A percentile compares a stretch with the other conserved stretches of the same genome.
phyloP scores from a whole-genome alignment of 78 protist genomes.

The Reticulomyxa filosa region DNA sequence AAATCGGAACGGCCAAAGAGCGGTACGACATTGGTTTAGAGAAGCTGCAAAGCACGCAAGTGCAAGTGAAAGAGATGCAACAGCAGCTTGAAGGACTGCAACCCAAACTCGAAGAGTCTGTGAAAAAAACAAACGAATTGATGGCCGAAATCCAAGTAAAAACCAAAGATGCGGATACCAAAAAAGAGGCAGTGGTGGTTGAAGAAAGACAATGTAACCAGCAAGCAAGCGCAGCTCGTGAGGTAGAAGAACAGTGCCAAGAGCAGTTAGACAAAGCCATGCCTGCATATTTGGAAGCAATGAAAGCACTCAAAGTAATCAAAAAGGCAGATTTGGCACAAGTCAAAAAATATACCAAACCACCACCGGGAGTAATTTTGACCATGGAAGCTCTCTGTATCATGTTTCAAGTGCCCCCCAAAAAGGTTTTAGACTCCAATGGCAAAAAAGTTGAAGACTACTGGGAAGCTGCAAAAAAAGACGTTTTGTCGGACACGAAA shows the following conservation, averaged over 20 bases:
- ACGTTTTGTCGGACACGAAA: not conserved
- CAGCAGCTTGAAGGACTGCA: slow-evolving; percentile 6
- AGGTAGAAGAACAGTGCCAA: not conserved
- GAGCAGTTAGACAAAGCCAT: not conserved
- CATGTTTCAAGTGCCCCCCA: not conserved
- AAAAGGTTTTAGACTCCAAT: not conserved
- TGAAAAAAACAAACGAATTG: slow-evolving; percentile 35
- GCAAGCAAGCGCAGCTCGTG: not conserved
- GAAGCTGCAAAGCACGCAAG: slow-evolving; percentile 1
- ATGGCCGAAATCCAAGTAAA: not conserved
- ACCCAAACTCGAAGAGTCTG: slow-evolving; percentile 45
- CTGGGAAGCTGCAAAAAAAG: not conserved
- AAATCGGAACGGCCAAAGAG: not conserved
- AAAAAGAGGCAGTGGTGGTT: not conserved
- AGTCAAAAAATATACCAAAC: not conserved
- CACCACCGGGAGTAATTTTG: not conserved
- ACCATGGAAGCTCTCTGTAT: slow-evolving; percentile 1
- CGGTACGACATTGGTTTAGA: slow-evolving; percentile 6
- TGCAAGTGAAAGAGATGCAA: not conserved
- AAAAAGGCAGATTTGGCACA: slow-evolving; percentile 4
- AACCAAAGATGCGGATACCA: not conserved
- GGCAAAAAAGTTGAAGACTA: not conserved
- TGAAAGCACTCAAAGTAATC: slow-evolving; percentile 20
- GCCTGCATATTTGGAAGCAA: slow-evolving; percentile 32
- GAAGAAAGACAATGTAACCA: not conserved